phyloP scores from a whole-genome alignment of 2,329 filamentous ascomycete species.

The Zymoseptoria crescenta region DNA sequence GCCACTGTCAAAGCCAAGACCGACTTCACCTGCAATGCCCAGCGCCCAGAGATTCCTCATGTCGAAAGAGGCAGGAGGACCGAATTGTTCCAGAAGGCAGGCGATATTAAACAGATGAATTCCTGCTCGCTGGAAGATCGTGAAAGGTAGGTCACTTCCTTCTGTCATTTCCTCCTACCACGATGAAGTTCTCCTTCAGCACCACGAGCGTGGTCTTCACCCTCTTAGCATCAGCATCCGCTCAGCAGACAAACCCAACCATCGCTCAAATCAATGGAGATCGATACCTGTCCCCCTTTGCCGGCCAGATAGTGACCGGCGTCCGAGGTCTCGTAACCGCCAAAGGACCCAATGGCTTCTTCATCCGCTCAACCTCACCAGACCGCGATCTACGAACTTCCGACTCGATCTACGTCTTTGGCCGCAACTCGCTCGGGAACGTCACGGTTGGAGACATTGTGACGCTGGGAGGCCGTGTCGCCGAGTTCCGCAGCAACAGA shows the following conservation, averaged over 20 bases:
- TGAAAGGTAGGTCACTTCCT: background rate
- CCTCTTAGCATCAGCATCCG: background rate
- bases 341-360: conserved; percentile 55
- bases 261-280: conserved; percentile 55
- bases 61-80: background rate
- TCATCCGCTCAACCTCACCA: conserved; percentile 52
- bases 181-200: background rate
- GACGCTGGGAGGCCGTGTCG: conserved; percentile 51
- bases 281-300: conserved; percentile 54
- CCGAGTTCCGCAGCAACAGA: conserved; percentile 50
- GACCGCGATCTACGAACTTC: conserved; percentile 52
- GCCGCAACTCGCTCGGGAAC: conserved; percentile 43
- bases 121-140: background rate
- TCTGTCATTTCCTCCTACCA: background rate
- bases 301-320: conserved; percentile 48
- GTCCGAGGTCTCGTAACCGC: conserved; percentile 59
- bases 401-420: conserved; percentile 59
- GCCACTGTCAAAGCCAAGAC: background rate
- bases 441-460: conserved; percentile 57
- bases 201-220: background rate
- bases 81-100: background rate
- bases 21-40: background rate
- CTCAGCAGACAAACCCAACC: conserved; percentile 12
- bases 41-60: background rate
- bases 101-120: background rate